A percentile compares a stretch with the other conserved stretches of the same genome.
Conservation (phyloP, 305 asterid species). For the Ilex paraguariensis region DNA sequence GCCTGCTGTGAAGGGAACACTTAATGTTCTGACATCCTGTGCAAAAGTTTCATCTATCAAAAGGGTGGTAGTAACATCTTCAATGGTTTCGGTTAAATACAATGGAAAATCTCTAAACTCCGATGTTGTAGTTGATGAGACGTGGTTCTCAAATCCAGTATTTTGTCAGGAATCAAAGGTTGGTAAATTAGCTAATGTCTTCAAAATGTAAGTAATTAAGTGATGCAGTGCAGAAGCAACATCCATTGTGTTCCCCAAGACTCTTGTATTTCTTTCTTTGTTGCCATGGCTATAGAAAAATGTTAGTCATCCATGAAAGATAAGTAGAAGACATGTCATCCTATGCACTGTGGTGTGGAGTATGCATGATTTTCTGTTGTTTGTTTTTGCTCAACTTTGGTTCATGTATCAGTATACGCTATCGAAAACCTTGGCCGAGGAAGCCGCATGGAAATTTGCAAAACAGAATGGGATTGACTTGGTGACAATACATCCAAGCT, state of each 20-base stretch:
- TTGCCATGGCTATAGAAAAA: too few relatives aligned
- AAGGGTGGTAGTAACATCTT: constrained; percentile 14
- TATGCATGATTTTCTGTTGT: too few relatives aligned
- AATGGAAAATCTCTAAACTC: neutral
- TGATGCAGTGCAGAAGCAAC: too few relatives aligned
- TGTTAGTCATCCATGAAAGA: too few relatives aligned
- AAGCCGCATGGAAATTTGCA: constrained; percentile 42
- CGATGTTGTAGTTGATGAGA: constrained; percentile 3
- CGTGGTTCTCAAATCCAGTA: too few relatives aligned
- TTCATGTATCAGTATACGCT: constrained; percentile 41
- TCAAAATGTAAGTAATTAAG: too few relatives aligned
- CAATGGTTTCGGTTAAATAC: constrained; percentile 5
- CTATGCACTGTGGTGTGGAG: too few relatives aligned
- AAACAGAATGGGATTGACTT: constrained; percentile 50
- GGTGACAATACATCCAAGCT: constrained; percentile 46
- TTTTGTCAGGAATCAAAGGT: too few relatives aligned
- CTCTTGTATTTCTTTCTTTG: too few relatives aligned
- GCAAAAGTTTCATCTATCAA: constrained; percentile 7
- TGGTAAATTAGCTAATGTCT: too few relatives aligned
- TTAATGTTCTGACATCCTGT: constrained; percentile 3
- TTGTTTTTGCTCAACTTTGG: neutral
- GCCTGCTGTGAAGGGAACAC: constrained; percentile 16
- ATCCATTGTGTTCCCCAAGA: too few relatives aligned
- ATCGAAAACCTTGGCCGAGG: constrained; percentile 59
- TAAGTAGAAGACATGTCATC: too few relatives aligned